Conservation (phyloP, 805 yeast genomes). For the Scheffersomyces lignosus region DNA sequence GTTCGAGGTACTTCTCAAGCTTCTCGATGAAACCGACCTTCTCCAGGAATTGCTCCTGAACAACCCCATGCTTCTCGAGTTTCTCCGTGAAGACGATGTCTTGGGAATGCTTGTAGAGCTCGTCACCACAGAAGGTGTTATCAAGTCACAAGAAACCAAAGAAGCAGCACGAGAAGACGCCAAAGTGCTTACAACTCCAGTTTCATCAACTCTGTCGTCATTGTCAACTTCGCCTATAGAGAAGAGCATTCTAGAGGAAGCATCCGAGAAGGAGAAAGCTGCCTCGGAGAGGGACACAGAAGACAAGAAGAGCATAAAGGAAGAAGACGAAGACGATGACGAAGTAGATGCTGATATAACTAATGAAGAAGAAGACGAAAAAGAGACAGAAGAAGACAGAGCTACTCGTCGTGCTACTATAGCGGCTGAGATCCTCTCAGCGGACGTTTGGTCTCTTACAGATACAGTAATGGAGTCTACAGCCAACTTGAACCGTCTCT, state of each 20-base stretch:
- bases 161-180: too few relatives aligned
- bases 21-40: constrained; percentile 44
- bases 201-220: too few relatives aligned
- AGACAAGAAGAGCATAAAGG: constrained; percentile 23
- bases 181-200: too few relatives aligned
- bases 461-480: constrained; percentile 83
- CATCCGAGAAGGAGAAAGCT: constrained; percentile 9
- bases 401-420: constrained; percentile 38
- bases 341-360: constrained; percentile 18
- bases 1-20: constrained; percentile 29
- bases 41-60: constrained; percentile 43
- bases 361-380: constrained; percentile 18
- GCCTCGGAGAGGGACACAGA: constrained; percentile 4
- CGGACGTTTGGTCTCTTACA: constrained; percentile 92
- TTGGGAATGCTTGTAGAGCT: constrained; percentile 38
- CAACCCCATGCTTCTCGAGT: constrained; percentile 43
- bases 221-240: neutral
- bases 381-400: constrained; percentile 31
- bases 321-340: constrained; percentile 16
- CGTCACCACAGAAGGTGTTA: constrained; percentile 36
- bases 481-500: constrained; percentile 63
- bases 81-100: constrained; percentile 38
- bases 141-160: too few relatives aligned
- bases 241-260: constrained; percentile 11
- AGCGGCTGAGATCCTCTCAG: constrained; percentile 85